Base-by-base conservation (phyloP, 176 grass and related monocot genomes). In the Aegilops bicornis region DNA sequence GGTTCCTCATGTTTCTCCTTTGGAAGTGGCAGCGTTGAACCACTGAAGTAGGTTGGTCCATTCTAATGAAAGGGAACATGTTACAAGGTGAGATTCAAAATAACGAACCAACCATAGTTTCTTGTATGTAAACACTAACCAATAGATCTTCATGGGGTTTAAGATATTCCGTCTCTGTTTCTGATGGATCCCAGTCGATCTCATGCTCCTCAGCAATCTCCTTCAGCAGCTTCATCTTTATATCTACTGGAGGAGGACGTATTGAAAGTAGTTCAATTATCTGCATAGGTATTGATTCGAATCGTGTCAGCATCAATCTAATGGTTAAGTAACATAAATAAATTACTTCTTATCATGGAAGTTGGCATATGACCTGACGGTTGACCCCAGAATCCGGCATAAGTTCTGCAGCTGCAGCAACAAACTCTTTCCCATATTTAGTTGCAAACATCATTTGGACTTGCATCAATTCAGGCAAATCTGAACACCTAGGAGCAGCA, bases 341-440 rank as follows among this genome's bases (percentile, higher is more conserved):
- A 45, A 86, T 40, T 40, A 48, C 15, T 65, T 39, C 7, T 3
- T 69, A 59, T 59, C 20, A 70, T 66, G 37, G 78, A 79, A 84
- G 56, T 50, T 23, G 5, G 42, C 36, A 72, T 82, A 80, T 86
- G 77, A 99, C 97, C 97, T 99, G 97, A 3, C 97, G 97, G 81
- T 99, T 99, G 60, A 99, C 97, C 74, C 94, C 97, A 75, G 87
- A 94, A 84, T 99, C 94, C 59, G 97, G 97, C 90, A 96, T 88
- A 64, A 99, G 81, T 71, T 99, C 94, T 73, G 92, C 29, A 15
- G 97, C 90, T 78, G 94, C 94, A 29, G 79, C 82, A 82, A 91
- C 90, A 96, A 99, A 99, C 47, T 99, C 97, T 59, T 89, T 99
- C 16, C 97, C 97, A 75, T 99, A 99, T 88, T 99, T 99, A 59